Percentiles rank a stretch among this genome's conserved stretches.
These are phyloP conservation scores for Camelina hispida DNA, from an alignment of 345 rosid genomes.

Conservation along the genomic window DNA sequence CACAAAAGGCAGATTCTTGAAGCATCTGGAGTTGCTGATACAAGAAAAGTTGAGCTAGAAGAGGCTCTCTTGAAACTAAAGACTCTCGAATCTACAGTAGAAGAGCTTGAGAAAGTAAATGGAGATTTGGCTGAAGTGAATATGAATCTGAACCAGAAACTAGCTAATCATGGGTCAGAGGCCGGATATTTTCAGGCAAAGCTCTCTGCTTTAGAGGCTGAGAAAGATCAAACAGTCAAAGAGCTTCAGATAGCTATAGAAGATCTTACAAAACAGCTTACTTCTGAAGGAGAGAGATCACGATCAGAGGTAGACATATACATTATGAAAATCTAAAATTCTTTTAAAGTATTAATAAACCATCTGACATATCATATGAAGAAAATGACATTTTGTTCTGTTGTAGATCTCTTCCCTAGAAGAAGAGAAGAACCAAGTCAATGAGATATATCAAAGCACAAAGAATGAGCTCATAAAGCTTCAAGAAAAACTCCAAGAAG, in stretches of 20 bases:
- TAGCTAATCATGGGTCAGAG: slow-evolving; percentile 64
- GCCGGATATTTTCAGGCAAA: slow-evolving; percentile 57
- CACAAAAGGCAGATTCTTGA: slow-evolving; percentile 57
- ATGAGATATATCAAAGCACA: slow-evolving; percentile 61
- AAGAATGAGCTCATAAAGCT: slow-evolving; percentile 73
- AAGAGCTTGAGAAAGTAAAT: slow-evolving; percentile 76
- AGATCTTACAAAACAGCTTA: slow-evolving; percentile 58
- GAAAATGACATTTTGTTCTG: slow-evolving; percentile 4
- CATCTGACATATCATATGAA: slow-evolving; percentile 2
- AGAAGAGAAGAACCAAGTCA: slow-evolving; percentile 77
- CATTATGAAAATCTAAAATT: not conserved
- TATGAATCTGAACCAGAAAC: slow-evolving; percentile 67
- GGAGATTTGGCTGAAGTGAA: slow-evolving; percentile 76
- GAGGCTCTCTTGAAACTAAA: slow-evolving; percentile 56
- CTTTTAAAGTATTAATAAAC: not conserved
- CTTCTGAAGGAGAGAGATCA: slow-evolving; percentile 67
- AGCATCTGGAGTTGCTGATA: slow-evolving; percentile 59
- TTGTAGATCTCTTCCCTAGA: slow-evolving; percentile 66
- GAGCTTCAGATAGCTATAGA: slow-evolving; percentile 67
- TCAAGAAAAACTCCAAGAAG: slow-evolving; percentile 61
- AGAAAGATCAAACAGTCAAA: slow-evolving; percentile 65
- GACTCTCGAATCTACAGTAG: slow-evolving; percentile 55
- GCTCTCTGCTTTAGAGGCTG: slow-evolving; percentile 52
- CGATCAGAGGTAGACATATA: slow-evolving; percentile 64
- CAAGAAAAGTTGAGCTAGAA: slow-evolving; percentile 61